These are phyloP conservation scores for Solanum pinnatisectum DNA, from an alignment of 257 asterid genomes.

Conservation along the genomic window DNA sequence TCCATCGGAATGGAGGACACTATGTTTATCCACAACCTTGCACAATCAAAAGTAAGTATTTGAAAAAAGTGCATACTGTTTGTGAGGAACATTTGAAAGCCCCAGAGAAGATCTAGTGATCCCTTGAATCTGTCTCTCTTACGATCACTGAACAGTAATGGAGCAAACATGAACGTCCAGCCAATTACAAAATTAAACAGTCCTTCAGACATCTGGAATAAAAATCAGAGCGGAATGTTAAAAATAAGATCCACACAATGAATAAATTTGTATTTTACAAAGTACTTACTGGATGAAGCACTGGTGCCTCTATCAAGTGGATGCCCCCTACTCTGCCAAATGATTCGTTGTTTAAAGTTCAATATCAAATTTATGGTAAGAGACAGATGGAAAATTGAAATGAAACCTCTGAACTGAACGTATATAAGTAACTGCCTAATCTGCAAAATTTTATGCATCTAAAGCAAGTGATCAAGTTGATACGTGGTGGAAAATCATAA, in stretches of 20 bases:
- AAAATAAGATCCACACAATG: background rate
- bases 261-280: background rate
- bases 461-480: background rate
- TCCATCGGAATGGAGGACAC: background rate
- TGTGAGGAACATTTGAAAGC: slow-evolving; percentile 88
- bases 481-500: background rate
- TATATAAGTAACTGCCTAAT: background rate
- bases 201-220: slow-evolving; percentile 80
- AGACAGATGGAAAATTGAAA: background rate
- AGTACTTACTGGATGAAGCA: slow-evolving; percentile 58
- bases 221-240: slow-evolving; percentile 1
- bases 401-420: background rate
- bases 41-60: background rate
- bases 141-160: slow-evolving; percentile 76
- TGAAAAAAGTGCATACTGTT: slow-evolving; percentile 51
- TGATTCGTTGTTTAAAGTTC: background rate
- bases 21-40: background rate
- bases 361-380: background rate
- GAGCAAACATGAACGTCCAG: slow-evolving; percentile 90
- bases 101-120: slow-evolving; percentile 76
- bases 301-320: slow-evolving; percentile 76
- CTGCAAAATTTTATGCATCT: background rate
- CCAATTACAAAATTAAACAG: slow-evolving; percentile 89
- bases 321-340: slow-evolving; percentile 92
- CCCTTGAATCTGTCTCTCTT: slow-evolving; percentile 65